Evolutionary conservation across 768 basidiomycete species (phyloP), one percentile per base, ranked within the genome.

Genomic region (Cyclocybe aegerita): DNA sequence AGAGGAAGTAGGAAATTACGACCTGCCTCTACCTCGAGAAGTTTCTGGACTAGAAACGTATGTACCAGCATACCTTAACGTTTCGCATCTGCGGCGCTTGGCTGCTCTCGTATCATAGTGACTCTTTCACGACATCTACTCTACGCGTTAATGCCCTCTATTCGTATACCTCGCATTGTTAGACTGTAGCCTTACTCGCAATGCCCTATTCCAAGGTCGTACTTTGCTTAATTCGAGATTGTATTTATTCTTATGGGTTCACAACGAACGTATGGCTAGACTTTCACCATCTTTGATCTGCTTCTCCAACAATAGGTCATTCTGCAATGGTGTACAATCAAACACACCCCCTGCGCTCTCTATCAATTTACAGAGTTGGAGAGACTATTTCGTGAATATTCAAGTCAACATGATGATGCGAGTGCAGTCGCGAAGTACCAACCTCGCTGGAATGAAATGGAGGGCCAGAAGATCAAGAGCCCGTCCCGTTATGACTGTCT

Each of bases 1-100:
- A 38, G 97, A 98, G 64, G 97, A 98, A 71, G 96, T 97, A 15
- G 93, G 93, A 23, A 88, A 93, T 44, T 98, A 93, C 65, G 95
- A 98, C 65, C 75, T 94, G 40, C 95, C 97, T 1, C 78, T 95
- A 48, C 91, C 95, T 15, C 85, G 97, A 50, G 95, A 98, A 62
- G 94, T 98, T 38, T 90, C 90, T 1, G 96, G 93, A 15, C 73
- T 99, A 59, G 97, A 98, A 76, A 98, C 96, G 30, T 98, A 95
- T 62, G 90, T 95, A 23, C 93, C 93, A 35, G 88, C 92, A 59
- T 93, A 93, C 64, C 80, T 95, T 61, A 93, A 88, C 62, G 88
- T 94, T 50, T 87, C 91, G 32, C 91, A 93, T 71, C 78, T 95
- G 56, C 82, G 93, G 60, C 85, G 92, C 59, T 76, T 93, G 63